phyloP scores from a whole-genome alignment of 2,329 filamentous ascomycete genomes.

The Colletotrichum godetiae region DNA sequence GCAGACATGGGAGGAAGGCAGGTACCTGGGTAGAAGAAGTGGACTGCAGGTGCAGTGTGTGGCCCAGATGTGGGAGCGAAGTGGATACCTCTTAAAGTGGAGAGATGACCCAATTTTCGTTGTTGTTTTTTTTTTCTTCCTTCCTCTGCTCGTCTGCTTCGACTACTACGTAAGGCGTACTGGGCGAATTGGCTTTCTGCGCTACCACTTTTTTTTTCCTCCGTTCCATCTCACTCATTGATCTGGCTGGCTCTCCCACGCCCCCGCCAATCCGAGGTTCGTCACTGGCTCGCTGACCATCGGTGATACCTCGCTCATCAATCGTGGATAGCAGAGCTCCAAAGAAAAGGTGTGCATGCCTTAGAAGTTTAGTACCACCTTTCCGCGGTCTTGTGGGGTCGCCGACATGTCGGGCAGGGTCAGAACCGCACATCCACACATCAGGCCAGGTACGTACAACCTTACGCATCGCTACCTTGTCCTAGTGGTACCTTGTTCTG shows the following conservation, averaged over 20 bases:
- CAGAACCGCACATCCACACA: conserved; percentile 1
- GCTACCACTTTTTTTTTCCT: not conserved
- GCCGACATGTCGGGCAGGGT: conserved; percentile 23
- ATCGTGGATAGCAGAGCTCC: conserved; percentile 10
- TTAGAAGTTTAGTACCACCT: not conserved
- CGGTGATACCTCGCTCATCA: conserved; percentile 34
- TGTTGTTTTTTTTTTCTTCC: not conserved
- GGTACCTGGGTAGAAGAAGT: not conserved
- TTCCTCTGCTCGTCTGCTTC: not conserved
- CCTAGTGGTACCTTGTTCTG: conserved; percentile 23
- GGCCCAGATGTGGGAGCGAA: conserved; percentile 18
- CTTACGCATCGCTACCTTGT: conserved; percentile 22
- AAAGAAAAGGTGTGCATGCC: not conserved
- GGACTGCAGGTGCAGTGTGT: not conserved
- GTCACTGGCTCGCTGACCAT: conserved; percentile 28
- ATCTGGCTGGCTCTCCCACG: not conserved
- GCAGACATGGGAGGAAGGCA: conserved; percentile 21
- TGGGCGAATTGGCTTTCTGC: conserved; percentile 19
- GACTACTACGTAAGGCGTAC: not conserved
- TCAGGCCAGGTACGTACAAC: conserved; percentile 11
- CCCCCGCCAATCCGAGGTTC: conserved; percentile 14
- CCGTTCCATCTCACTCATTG: conserved; percentile 1
- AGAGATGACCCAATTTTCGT: conserved; percentile 3
- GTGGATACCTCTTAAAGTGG: conserved; percentile 20
- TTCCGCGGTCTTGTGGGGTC: conserved; percentile 25